phyloP scores from a whole-genome alignment of 129 eudicot genomes.

The Lonicera japonica region DNA sequence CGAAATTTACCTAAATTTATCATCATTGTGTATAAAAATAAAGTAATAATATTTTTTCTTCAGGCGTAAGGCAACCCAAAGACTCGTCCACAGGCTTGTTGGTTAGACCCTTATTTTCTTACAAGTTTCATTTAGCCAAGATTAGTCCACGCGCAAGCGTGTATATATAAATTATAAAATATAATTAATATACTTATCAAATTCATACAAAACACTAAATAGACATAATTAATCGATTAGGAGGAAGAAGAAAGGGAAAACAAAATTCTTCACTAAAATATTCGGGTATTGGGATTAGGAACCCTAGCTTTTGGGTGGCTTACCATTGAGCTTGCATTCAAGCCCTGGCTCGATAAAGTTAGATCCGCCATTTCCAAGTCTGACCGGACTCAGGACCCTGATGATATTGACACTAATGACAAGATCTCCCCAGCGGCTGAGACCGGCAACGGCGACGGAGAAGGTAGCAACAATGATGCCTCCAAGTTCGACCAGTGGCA shows the following conservation, averaged over 20 bases:
- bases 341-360: constrained; percentile 75
- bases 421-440: background rate
- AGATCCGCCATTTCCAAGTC: constrained; percentile 66
- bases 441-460: constrained; percentile 1
- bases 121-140: no score
- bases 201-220: no score
- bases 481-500: background rate
- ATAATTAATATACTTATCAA: no score
- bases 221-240: no score
- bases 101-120: no score
- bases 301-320: constrained; percentile 84
- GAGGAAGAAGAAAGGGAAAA: background rate
- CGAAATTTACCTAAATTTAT: no score
- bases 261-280: background rate
- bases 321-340: constrained; percentile 75
- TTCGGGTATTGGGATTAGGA: constrained; percentile 41
- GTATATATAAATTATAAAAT: no score
- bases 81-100: no score
- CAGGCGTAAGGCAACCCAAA: no score
- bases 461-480: constrained; percentile 10
- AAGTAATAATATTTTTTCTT: no score
- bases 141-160: no score
- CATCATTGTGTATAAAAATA: no score
- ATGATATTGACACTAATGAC: constrained; percentile 10
- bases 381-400: constrained; percentile 37